Evolutionary conservation across 2,329 filamentous ascomycete species (phyloP).

Genomic region (Rhexocercosporidium sp.): DNA sequence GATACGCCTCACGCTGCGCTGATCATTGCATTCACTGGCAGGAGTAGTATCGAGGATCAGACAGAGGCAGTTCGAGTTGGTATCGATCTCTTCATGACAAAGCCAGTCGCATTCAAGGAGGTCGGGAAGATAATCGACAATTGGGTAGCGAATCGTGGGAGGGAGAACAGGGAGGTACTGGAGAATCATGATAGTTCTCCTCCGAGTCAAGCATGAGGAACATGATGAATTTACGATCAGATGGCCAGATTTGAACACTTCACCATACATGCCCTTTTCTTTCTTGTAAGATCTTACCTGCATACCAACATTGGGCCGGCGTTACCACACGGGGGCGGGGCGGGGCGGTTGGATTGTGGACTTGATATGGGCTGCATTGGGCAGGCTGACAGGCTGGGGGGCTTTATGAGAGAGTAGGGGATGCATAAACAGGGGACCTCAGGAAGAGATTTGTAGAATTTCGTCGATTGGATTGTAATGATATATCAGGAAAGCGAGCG

Average conservation of each 20-base stretch:
- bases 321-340: not conserved
- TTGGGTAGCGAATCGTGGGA: conserved; percentile 42
- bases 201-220: not conserved
- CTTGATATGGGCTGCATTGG: not conserved
- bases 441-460: not conserved
- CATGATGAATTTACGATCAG: not conserved
- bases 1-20: conserved; percentile 38
- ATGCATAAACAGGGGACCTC: not conserved
- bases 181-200: not conserved
- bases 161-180: conserved; percentile 16
- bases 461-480: not conserved
- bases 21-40: conserved; percentile 47
- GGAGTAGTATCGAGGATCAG: conserved; percentile 44
- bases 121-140: conserved; percentile 46
- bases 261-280: not conserved
- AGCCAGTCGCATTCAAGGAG: conserved; percentile 48
- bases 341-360: not conserved
- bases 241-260: not conserved
- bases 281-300: not conserved
- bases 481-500: not conserved
- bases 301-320: not conserved
- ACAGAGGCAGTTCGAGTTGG: conserved; percentile 43
- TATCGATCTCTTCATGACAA: conserved; percentile 47
- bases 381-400: not conserved
- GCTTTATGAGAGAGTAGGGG: not conserved